Conservation (phyloP, 306 rosid species). For the Elaeagnus macrophylla region DNA sequence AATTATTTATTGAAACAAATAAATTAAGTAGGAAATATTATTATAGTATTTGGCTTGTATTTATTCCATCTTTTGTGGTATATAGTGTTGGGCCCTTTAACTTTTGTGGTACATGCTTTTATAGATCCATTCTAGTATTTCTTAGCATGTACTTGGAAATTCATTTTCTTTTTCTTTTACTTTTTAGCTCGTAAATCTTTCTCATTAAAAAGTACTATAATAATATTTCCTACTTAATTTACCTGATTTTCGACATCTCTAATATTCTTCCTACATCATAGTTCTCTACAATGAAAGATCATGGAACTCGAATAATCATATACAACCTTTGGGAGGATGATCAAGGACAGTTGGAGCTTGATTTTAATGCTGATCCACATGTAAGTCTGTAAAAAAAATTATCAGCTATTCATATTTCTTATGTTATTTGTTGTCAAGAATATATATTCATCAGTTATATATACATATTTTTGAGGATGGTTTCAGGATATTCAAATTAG, state of each 20-base stretch:
- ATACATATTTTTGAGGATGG: conserved; percentile 8
- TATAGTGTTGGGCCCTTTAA: too few species aligned
- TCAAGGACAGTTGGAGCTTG: conserved; percentile 87
- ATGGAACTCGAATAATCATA: conserved; percentile 80
- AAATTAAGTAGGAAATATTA: too few species aligned
- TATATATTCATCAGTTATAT: background rate
- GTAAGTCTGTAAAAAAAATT: conserved; percentile 32
- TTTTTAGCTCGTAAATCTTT: too few species aligned
- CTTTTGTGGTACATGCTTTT: too few species aligned
- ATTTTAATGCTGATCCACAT: conserved; percentile 72
- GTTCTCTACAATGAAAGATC: conserved; percentile 60
- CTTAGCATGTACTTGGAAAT: too few species aligned
- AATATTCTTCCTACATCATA: conserved; percentile 24
- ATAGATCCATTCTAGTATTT: too few species aligned
- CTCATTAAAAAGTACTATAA: too few species aligned
- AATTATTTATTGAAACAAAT: too few species aligned
- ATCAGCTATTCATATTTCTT: background rate
- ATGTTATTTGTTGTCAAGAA: background rate
- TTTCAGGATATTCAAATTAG: conserved; percentile 85
- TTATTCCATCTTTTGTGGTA: too few species aligned
- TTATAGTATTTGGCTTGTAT: background rate
- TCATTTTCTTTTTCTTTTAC: too few species aligned
- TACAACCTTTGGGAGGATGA: conserved; percentile 99
- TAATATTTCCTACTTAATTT: too few species aligned
- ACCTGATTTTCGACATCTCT: conserved; percentile 7